These are phyloP conservation scores for Mycosphaerella sp. DNA, from an alignment of 2,329 filamentous ascomycete genomes.

Conservation along the genomic window DNA sequence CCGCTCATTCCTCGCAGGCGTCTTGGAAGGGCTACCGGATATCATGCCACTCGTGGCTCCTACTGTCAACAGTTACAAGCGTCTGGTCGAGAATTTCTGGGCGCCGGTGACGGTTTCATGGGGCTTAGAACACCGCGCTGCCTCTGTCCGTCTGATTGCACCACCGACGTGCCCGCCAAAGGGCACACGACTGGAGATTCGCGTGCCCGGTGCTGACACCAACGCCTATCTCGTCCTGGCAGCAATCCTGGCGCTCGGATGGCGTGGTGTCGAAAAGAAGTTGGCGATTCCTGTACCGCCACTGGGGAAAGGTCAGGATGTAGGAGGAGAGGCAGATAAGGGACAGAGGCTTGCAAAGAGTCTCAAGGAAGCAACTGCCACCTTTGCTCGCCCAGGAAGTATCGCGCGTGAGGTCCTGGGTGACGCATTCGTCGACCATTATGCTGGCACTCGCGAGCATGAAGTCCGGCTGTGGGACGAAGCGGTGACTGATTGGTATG, in stretches of 20 bases:
- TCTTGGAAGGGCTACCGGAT: conserved; percentile 82
- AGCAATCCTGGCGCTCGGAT: conserved; percentile 79
- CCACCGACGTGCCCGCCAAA: conserved; percentile 79
- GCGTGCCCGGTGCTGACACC: conserved; percentile 87
- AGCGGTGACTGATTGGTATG: conserved; percentile 92
- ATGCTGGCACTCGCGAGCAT: conserved; percentile 83
- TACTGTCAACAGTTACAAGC: conserved; percentile 96
- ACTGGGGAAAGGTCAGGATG: conserved; percentile 75
- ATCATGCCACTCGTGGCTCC: conserved; percentile 94
- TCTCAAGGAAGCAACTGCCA: conserved; percentile 73
- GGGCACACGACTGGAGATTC: conserved; percentile 85
- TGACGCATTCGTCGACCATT: conserved; percentile 93
- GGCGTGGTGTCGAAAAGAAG: conserved; percentile 88
- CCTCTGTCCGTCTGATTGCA: conserved; percentile 81
- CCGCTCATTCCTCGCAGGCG: conserved; percentile 83
- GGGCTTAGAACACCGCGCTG: conserved; percentile 91
- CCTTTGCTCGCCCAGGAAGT: conserved; percentile 71
- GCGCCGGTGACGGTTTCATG: conserved; percentile 95
- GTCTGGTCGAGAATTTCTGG: conserved; percentile 98
- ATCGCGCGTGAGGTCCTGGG: conserved; percentile 92
- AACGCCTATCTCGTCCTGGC: conserved; percentile 84
- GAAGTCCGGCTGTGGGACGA: conserved; percentile 90
- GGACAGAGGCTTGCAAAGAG: conserved; percentile 76
- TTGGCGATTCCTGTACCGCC: conserved; percentile 75
- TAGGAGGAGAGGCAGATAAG: conserved; percentile 63